A percentile compares a stretch with the other conserved stretches of the same genome.
Conservation (phyloP, 108 stramenopile genomes). For the Cyclotella choctawhatcheeana region DNA sequence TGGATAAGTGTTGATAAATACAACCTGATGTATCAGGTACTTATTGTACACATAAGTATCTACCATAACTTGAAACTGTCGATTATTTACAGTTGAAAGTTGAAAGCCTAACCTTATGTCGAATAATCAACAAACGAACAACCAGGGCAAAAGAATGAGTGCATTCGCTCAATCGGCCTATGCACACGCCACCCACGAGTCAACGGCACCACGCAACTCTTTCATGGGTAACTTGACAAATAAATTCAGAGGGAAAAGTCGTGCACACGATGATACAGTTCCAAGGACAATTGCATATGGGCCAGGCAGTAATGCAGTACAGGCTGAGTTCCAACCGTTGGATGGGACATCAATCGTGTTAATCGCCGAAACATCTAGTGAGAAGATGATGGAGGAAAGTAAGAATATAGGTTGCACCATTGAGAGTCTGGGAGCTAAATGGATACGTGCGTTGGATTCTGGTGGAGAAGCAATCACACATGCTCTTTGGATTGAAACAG, state of each 20-base stretch:
- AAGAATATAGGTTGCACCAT: constrained; percentile 26
- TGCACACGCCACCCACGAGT: constrained; percentile 7
- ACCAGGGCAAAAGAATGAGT: constrained; percentile 14
- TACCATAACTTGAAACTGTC: too few species aligned
- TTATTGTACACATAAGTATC: too few species aligned
- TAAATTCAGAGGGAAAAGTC: neutral
- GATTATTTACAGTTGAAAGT: too few species aligned
- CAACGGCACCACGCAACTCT: constrained; percentile 3
- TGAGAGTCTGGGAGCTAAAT: constrained; percentile 24
- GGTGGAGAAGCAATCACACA: constrained; percentile 21
- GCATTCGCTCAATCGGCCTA: constrained; percentile 19
- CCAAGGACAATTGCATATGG: neutral
- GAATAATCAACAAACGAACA: too few species aligned
- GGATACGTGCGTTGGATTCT: constrained; percentile 14
- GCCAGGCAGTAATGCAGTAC: neutral
- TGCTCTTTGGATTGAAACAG: constrained; percentile 36
- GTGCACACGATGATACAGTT: neutral
- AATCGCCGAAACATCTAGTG: constrained; percentile 17
- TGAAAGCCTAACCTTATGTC: too few species aligned
- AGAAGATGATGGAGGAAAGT: constrained; percentile 22
- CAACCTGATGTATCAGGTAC: too few species aligned
- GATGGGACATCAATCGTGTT: constrained; percentile 29
- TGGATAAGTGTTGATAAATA: too few species aligned
- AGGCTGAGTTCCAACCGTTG: constrained; percentile 21
- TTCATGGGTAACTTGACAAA: constrained; percentile 7